Conservation (phyloP, 176 grass and related monocot species). For the Dactylis glomerata region DNA sequence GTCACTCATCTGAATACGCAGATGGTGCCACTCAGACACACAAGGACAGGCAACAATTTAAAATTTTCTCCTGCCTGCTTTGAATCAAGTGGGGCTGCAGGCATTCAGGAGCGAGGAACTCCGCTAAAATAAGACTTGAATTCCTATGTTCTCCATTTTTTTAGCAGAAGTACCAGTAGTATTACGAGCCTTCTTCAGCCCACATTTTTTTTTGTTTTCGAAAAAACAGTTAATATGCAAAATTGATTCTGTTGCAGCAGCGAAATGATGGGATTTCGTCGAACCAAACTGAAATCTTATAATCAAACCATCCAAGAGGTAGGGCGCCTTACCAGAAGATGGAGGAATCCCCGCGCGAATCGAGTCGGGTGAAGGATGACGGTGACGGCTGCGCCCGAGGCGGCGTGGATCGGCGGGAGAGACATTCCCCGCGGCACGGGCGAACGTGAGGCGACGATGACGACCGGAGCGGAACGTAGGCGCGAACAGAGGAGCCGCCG, state of each 20-base stretch:
- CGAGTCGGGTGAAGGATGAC: background rate
- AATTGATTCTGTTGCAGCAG: background rate
- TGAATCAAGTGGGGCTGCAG: background rate
- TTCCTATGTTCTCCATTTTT: background rate
- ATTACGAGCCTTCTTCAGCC: background rate
- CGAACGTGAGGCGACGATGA: background rate
- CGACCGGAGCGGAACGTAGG: background rate
- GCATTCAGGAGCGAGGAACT: background rate
- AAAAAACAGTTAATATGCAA: background rate
- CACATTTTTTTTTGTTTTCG: background rate
- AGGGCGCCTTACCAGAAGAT: background rate
- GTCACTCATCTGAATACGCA: background rate
- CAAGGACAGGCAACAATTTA: background rate
- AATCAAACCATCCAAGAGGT: background rate
- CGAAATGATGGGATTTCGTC: background rate
- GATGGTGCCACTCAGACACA: background rate
- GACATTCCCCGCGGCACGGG: background rate
- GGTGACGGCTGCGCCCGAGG: too few species aligned
- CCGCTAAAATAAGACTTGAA: background rate
- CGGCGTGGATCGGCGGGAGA: background rate
- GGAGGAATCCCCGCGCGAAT: background rate
- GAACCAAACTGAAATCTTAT: background rate
- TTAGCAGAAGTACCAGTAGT: background rate
- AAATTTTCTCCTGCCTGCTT: background rate
- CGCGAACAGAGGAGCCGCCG: background rate